Evolutionary conservation across 331 rosid genomes (phyloP).

Genomic region (Rhamnella rubrinervis): DNA sequence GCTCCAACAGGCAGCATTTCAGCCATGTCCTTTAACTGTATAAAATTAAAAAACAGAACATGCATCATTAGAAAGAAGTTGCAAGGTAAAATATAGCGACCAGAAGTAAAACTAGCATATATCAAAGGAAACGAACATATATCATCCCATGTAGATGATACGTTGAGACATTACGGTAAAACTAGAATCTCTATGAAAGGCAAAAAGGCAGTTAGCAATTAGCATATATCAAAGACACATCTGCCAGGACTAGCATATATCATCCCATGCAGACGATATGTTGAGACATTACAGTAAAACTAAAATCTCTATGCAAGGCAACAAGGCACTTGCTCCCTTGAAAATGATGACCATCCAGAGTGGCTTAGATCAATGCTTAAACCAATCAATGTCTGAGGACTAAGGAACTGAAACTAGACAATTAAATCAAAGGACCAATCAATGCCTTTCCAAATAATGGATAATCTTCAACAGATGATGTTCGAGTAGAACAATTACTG

Average conservation of each 20-base stretch:
- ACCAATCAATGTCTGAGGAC: too few species aligned
- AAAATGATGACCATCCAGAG: too few species aligned
- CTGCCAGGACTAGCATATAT: too few species aligned
- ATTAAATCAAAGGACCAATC: too few species aligned
- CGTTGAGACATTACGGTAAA: background rate
- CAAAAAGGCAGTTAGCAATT: too few species aligned
- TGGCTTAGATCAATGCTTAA: too few species aligned
- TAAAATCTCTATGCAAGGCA: background rate
- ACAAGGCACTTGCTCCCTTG: too few species aligned
- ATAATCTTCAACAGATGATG: too few species aligned
- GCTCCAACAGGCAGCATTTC: constrained; percentile 95
- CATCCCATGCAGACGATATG: background rate
- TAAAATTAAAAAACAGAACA: constrained; percentile 14
- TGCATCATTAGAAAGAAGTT: background rate
- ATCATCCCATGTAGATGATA: background rate
- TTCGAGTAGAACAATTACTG: too few species aligned
- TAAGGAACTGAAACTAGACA: too few species aligned
- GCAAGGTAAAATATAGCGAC: background rate
- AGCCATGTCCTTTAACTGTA: constrained; percentile 96
- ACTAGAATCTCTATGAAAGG: background rate
- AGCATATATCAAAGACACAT: too few species aligned
- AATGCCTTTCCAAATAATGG: too few species aligned
- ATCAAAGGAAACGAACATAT: background rate
- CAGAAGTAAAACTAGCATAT: background rate
- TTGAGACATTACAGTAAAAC: background rate